Base-by-base conservation (phyloP, 441 rosid genomes). In the Flueggea neowawraea region DNA sequence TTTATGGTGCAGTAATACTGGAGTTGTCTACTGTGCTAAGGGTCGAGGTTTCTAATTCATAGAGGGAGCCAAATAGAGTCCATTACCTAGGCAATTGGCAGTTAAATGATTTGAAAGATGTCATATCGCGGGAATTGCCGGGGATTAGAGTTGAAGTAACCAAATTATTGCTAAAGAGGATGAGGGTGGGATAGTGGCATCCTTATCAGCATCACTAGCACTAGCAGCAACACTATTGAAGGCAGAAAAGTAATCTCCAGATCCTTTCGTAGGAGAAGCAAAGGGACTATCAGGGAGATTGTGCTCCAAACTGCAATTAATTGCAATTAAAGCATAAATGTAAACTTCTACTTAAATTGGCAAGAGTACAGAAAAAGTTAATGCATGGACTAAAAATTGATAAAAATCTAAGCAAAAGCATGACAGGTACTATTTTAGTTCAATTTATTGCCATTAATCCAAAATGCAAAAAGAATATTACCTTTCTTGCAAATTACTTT, bases 261-360 rank as follows among this genome's bases (percentile, higher is more conserved):
- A 47, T 52, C 67, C 71, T 57, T 77, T 70, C n/a, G 74, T 69
- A 12, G 88, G 80, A 54, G 89, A 83, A 16, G 89, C 85, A 58
- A 84, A 84, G 36, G 78, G 91, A 61, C 89, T 88, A 56, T 88
- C 91, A 14, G 89, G 91, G 48, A 87, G 86, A 57, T 82, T 83
- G 68, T 85, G 87, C 74, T 85, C 91, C 73, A 83, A 82, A 64
- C 91, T 88, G 81, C 63, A 60, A 39, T 32, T 41, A 55, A 28
- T 41, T 13, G 41, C 3, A 16, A 58, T 33, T 55, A n/a, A 33
- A 36, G 6, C 12, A 50, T 36, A 36, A 36, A 36, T 36, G 32
- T 45, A 12, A 32, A 15, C 13, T 16, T 48, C 58, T 12, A 53
- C 14, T 10, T 54, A 16, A 47, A 6, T 15, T 55, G 31, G 16